Percentiles rank a stretch among this genome's conserved stretches.
These are phyloP conservation scores for Penicillium verrucosum DNA, from an alignment of 2,329 filamentous ascomycete species.

Conservation along the genomic window DNA sequence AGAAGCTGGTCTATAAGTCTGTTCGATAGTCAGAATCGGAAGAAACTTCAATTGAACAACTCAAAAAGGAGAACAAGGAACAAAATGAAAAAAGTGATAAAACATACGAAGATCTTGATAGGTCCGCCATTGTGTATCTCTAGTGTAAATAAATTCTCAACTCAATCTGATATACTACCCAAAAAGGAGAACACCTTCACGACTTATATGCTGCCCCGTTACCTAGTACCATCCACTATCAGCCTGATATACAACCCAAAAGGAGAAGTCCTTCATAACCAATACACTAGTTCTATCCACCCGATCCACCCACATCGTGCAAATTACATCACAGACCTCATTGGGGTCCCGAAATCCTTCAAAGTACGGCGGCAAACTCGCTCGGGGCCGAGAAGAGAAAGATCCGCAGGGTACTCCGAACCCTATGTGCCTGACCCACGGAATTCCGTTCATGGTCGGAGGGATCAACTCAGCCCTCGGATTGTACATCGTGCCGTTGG, in stretches of 20 bases:
- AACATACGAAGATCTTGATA: conserved; percentile 5
- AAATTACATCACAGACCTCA: neutral
- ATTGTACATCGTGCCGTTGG: neutral
- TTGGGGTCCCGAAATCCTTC: neutral
- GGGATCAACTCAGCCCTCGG: neutral
- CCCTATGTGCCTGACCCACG: neutral
- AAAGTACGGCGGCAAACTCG: neutral
- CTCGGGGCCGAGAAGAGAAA: neutral
- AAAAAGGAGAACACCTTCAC: neutral
- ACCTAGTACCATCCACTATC: neutral
- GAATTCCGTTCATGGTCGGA: neutral
- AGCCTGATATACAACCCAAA: neutral
- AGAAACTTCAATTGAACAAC: neutral
- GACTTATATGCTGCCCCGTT: neutral
- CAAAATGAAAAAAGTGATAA: neutral
- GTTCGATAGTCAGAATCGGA: conserved; percentile 3
- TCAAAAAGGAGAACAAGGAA: neutral
- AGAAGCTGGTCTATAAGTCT: conserved; percentile 15
- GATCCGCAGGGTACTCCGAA: neutral
- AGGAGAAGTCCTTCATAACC: neutral
- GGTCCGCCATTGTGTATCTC: conserved; percentile 1
- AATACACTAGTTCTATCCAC: neutral
- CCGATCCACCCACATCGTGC: neutral
- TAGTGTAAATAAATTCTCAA: neutral
- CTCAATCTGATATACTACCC: neutral